Conservation (phyloP, 2,329 filamentous ascomycete species). For the Mycogone perniciosa region DNA sequence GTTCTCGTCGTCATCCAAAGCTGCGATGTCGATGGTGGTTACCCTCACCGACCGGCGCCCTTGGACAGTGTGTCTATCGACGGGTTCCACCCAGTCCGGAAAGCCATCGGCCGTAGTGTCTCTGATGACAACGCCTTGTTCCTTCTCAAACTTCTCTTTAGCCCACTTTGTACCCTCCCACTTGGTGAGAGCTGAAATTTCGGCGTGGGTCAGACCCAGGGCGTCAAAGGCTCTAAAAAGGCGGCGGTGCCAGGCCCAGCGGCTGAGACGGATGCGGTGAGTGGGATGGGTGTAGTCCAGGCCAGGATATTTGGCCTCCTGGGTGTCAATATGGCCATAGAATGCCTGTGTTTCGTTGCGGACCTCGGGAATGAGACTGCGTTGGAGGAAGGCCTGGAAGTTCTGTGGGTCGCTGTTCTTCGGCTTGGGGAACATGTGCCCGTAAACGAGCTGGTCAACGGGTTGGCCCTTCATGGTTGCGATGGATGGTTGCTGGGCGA, state of each 20-base stretch:
- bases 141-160: constrained; percentile 70
- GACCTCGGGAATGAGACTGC: constrained; percentile 68
- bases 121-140: constrained; percentile 61
- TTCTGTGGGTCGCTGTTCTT: constrained; percentile 62
- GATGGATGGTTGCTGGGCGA: constrained; percentile 4
- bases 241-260: constrained; percentile 69
- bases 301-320: constrained; percentile 75
- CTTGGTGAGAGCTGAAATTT: constrained; percentile 67
- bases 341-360: constrained; percentile 72
- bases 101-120: constrained; percentile 70
- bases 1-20: constrained; percentile 24
- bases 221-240: constrained; percentile 71
- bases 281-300: constrained; percentile 69
- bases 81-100: constrained; percentile 43
- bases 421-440: constrained; percentile 64
- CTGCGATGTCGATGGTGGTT: constrained; percentile 5
- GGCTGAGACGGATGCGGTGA: constrained; percentile 70
- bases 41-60: constrained; percentile 7
- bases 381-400: constrained; percentile 64
- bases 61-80: constrained; percentile 14
- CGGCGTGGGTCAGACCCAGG: constrained; percentile 59
- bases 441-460: constrained; percentile 67
- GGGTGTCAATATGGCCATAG: constrained; percentile 72
- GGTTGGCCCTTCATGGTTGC: constrained; percentile 63
- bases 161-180: constrained; percentile 84